Base-by-base conservation (phyloP, 2,329 filamentous ascomycete genomes). In the Paraphoma chrysanthemicola region DNA sequence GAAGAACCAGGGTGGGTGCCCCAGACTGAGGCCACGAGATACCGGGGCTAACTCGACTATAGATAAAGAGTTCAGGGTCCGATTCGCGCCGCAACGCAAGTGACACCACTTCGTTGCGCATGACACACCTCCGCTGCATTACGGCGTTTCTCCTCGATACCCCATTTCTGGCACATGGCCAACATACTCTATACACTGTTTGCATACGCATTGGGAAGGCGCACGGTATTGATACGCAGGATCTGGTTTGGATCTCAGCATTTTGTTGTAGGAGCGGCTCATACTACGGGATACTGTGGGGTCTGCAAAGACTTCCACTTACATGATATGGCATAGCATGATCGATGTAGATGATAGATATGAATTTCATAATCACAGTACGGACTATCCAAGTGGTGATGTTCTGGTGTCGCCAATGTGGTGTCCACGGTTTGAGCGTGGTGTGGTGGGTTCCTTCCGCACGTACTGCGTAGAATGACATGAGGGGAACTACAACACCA, bases 1-100 rank as follows among this genome's bases (percentile, higher is more conserved):
- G 30, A 82, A 84, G 70, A 84, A 83, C 62, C 82, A 87, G 59
- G 84, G 85, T 78, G 72, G 71, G 33, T 42, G 30, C 5, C n/a
- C 48, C 7, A 36, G 9, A 36, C 33, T 36, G 16, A 3, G 14
- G 33, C 14, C 11, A 1, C n/a, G 5, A 18, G 11, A 11, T 2
- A 18, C 18, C 11, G 1, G 11, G 36, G 51, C 61, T 69, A 44
- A 70, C 51, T 18, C 11, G 4, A 4, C 11, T n/a, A 11, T 44
- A 82, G 80, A 81, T 59, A 81, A 82, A 53, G 77, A 79, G 44
- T 82, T 82, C 53, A 70, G 79, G 41, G 76, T 81, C 63, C 74
- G 79, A 29, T 81, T 81, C 52, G 71, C 74, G 14, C 78, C 79
- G 29, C 69, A 66, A 54, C 66, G 73, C 47, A 76, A 71, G 62